Evolutionary conservation across 1,284 basidiomycete genomes (phyloP).

Genomic region (Bjerkandera adusta): DNA sequence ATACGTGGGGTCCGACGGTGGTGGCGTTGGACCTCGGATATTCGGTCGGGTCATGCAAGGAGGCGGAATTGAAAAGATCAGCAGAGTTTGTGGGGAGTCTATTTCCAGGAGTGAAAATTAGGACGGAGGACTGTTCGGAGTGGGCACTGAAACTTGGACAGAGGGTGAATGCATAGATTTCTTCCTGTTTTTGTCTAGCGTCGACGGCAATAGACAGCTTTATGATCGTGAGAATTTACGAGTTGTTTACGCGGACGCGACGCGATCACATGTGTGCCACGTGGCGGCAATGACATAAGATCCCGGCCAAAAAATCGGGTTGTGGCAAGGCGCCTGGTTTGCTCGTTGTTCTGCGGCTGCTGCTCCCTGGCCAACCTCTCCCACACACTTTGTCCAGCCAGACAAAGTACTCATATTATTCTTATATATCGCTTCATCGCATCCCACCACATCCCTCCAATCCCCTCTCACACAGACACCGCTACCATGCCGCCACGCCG

Average conservation of each 20-base stretch:
- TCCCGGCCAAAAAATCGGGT: slow-evolving; percentile 9
- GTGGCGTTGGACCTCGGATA: slow-evolving; percentile 6
- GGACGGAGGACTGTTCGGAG: slow-evolving; percentile 2
- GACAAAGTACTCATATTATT: slow-evolving; percentile 7
- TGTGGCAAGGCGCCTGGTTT: slow-evolving; percentile 7
- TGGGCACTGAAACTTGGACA: too few relatives aligned
- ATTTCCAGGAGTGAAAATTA: slow-evolving; percentile 1
- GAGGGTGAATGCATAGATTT: too few relatives aligned
- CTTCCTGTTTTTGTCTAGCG: too few relatives aligned
- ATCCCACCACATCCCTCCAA: not conserved
- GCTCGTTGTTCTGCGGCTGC: slow-evolving; percentile 1
- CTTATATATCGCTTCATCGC: slow-evolving; percentile 2
- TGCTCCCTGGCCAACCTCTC: not conserved
- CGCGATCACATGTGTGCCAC: slow-evolving; percentile 10
- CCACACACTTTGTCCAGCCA: too few relatives aligned
- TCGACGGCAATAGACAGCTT: too few relatives aligned
- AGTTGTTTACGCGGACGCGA: too few relatives aligned
- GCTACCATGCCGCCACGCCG: slow-evolving; percentile 33
- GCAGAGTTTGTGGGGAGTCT: slow-evolving; percentile 1
- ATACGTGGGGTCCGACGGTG: slow-evolving; percentile 6
- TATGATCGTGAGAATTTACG: too few relatives aligned
- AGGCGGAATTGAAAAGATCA: not conserved
- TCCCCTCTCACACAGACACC: slow-evolving; percentile 2
- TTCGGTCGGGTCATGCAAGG: slow-evolving; percentile 4
- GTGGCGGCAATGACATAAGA: slow-evolving; percentile 10